Percentiles rank a stretch among this genome's conserved stretches.
Conservation (phyloP, 331 rosid genomes). For the Pyrus hybrid region DNA sequence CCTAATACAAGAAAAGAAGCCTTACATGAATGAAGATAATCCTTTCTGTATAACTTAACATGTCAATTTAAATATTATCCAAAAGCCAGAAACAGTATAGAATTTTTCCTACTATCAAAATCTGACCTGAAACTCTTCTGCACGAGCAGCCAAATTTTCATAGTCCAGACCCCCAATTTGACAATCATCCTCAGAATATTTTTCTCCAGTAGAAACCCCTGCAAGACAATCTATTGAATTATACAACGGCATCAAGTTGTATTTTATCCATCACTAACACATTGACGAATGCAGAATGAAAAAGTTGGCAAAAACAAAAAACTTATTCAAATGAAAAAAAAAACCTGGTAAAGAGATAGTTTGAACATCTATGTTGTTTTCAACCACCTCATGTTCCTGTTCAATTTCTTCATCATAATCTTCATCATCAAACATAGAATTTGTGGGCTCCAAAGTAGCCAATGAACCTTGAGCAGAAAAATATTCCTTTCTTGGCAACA, state of each 20-base stretch:
- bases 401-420: conserved; percentile 89
- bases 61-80: neutral
- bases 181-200: conserved; percentile 32
- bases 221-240: conserved; percentile 8
- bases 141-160: conserved; percentile 32
- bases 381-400: conserved; percentile 31
- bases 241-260: neutral
- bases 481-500: conserved; percentile 72
- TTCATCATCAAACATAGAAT: conserved; percentile 77
- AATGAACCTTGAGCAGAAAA: conserved; percentile 51
- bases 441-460: conserved; percentile 41
- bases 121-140: conserved; percentile 43
- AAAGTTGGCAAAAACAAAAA: neutral
- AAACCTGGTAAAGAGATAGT: conserved; percentile 37
- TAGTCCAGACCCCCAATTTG: conserved; percentile 32
- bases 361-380: conserved; percentile 36
- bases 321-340: neutral
- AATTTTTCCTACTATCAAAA: neutral
- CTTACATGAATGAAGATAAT: neutral
- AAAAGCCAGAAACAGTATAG: neutral
- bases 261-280: neutral
- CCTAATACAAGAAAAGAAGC: neutral
- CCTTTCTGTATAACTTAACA: neutral
- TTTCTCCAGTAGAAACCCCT: conserved; percentile 42
- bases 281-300: neutral